These are phyloP conservation scores for Mycena belliarum DNA, from an alignment of 768 basidiomycete genomes.

Conservation along the genomic window DNA sequence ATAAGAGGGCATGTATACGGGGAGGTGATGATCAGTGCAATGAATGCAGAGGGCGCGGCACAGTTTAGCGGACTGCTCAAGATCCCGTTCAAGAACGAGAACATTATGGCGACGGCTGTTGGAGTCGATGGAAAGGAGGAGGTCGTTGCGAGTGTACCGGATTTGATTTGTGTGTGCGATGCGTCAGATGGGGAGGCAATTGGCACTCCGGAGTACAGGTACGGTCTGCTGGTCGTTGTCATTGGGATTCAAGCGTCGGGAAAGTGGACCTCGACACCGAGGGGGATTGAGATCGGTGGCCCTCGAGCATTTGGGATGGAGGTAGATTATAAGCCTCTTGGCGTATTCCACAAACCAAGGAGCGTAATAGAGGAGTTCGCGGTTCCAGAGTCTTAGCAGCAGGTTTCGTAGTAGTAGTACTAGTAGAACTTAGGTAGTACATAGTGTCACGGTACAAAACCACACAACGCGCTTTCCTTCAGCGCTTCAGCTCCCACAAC, in stretches of 20 bases:
- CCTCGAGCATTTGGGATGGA: constrained; percentile 51
- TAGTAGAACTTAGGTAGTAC: too few relatives aligned
- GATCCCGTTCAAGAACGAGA: constrained; percentile 61
- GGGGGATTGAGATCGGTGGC: constrained; percentile 51
- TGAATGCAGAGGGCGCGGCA: constrained; percentile 32
- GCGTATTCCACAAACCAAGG: constrained; percentile 36
- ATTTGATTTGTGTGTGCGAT: constrained; percentile 58
- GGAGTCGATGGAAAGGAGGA: constrained; percentile 28
- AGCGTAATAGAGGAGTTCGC: constrained; percentile 44
- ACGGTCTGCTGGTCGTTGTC: constrained; percentile 53
- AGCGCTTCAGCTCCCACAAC: too few relatives aligned
- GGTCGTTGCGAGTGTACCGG: constrained; percentile 54
- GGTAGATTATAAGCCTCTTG: constrained; percentile 36
- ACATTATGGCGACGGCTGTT: constrained; percentile 42
- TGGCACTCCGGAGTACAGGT: constrained; percentile 58
- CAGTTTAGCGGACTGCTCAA: constrained; percentile 32
- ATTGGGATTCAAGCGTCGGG: constrained; percentile 52
- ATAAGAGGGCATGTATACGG: constrained; percentile 44
- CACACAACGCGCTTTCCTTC: background rate
- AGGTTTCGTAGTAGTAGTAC: too few relatives aligned
- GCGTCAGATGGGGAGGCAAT: constrained; percentile 52
- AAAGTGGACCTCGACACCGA: constrained; percentile 53
- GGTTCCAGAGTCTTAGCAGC: background rate
- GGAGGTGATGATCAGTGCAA: constrained; percentile 34
- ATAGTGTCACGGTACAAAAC: background rate